A percentile compares a stretch with the other conserved stretches of the same genome.
These are phyloP conservation scores for Desmodesmus armatus DNA, from an alignment of 139 green algal species.

Conservation along the genomic window DNA sequence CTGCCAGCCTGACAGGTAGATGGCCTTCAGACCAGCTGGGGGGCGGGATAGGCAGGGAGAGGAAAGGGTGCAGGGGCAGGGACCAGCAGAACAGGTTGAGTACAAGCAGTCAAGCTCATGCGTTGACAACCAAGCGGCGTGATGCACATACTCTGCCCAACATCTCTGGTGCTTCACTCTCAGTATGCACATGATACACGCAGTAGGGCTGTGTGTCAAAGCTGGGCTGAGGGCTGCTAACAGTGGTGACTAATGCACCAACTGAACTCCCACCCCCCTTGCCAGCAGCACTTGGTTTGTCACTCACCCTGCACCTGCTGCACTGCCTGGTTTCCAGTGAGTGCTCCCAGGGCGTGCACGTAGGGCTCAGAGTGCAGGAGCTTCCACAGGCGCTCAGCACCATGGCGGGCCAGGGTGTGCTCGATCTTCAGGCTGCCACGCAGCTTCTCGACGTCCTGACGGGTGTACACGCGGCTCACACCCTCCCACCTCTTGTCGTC, in stretches of 20 bases:
- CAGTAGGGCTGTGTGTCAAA: too few relatives aligned
- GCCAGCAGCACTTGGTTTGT: too few relatives aligned
- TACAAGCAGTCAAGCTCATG: too few relatives aligned
- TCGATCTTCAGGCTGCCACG: constrained; percentile 80
- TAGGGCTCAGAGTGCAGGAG: constrained; percentile 75
- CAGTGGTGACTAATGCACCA: too few relatives aligned
- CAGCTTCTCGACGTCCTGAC: constrained; percentile 75
- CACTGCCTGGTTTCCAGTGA: constrained; percentile 61
- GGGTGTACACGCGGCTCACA: constrained; percentile 59
- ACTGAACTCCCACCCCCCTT: too few relatives aligned
- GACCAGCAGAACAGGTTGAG: too few relatives aligned
- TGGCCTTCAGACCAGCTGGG: constrained; percentile 85
- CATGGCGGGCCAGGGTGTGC: constrained; percentile 73
- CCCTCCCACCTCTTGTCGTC: constrained; percentile 53
- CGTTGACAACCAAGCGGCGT: too few relatives aligned
- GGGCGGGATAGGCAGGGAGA: constrained; percentile 66
- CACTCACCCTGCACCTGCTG: constrained; percentile 33
- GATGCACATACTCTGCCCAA: too few relatives aligned
- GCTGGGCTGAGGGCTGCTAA: too few relatives aligned
- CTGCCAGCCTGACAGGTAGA: constrained; percentile 94
- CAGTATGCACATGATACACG: too few relatives aligned
- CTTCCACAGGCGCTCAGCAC: constrained; percentile 82
- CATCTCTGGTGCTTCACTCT: too few relatives aligned
- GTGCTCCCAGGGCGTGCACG: constrained; percentile 76
- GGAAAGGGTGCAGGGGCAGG: too few relatives aligned